These are phyloP conservation scores for Paecilomyces sp. DNA, from an alignment of 2,329 filamentous ascomycete species.

Conservation along the genomic window DNA sequence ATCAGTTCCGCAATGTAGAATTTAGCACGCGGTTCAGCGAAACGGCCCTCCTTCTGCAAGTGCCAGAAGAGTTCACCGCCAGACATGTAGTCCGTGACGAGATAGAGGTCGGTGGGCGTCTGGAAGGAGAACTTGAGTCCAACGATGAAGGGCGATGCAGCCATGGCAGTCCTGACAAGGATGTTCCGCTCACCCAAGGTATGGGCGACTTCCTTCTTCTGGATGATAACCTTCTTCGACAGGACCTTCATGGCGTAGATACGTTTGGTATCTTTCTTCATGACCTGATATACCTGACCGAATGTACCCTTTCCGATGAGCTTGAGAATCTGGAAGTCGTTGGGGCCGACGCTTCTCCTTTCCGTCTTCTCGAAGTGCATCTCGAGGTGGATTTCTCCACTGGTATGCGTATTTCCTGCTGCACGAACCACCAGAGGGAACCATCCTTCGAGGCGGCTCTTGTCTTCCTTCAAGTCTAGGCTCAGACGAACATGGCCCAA, in stretches of 20 bases:
- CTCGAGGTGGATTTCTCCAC: conserved; percentile 81
- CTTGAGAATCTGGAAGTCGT: conserved; percentile 92
- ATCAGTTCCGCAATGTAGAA: conserved; percentile 99
- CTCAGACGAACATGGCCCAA: conserved; percentile 83
- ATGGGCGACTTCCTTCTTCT: conserved; percentile 98
- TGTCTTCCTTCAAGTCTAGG: conserved; percentile 60
- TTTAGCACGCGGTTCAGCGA: conserved; percentile 89
- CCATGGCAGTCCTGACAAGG: conserved; percentile 87
- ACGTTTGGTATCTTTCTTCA: conserved; percentile 89
- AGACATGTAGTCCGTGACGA: conserved; percentile 99
- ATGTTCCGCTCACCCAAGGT: conserved; percentile 97
- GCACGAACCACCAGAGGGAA: conserved; percentile 74
- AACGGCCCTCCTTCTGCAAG: conserved; percentile 91
- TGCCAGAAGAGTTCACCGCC: conserved; percentile 98
- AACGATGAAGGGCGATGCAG: conserved; percentile 95
- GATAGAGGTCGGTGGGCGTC: conserved; percentile 88
- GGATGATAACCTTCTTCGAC: conserved; percentile 98
- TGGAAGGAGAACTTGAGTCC: conserved; percentile 98
- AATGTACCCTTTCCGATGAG: conserved; percentile 98
- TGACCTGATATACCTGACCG: conserved; percentile 95
- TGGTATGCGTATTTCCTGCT: conserved; percentile 67
- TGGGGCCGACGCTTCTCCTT: conserved; percentile 86
- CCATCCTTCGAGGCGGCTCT: conserved; percentile 74
- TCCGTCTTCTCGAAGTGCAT: conserved; percentile 80
- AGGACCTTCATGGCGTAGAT: conserved; percentile 99